Conservation (phyloP, 192 early-diverging fungal species). For the Dissophora ornata region DNA sequence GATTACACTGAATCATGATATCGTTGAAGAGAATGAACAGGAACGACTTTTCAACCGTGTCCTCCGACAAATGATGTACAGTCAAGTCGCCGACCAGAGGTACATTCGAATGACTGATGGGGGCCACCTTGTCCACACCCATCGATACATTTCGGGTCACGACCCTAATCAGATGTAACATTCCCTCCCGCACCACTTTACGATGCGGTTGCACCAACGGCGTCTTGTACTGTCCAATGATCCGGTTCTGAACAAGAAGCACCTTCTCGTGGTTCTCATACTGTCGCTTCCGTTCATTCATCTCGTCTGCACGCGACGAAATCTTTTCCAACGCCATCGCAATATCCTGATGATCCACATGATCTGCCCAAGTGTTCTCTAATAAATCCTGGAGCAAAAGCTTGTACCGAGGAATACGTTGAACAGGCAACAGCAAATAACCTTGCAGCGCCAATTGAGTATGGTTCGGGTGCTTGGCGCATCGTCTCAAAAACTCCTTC, state of each 20-base stretch:
- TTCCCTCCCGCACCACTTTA: slow-evolving; percentile 61
- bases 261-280: slow-evolving; percentile 68
- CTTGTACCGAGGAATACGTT: slow-evolving; percentile 91
- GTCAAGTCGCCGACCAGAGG: slow-evolving; percentile 24
- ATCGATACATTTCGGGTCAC: slow-evolving; percentile 54
- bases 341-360: slow-evolving; percentile 79
- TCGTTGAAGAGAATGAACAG: slow-evolving; percentile 73
- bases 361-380: slow-evolving; percentile 70
- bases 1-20: slow-evolving; percentile 63
- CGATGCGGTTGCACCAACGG: slow-evolving; percentile 64
- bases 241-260: slow-evolving; percentile 60
- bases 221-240: slow-evolving; percentile 51
- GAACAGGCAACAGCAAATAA: slow-evolving; percentile 88
- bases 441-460: slow-evolving; percentile 85
- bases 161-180: slow-evolving; percentile 58
- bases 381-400: slow-evolving; percentile 82
- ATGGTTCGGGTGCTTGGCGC: slow-evolving; percentile 68
- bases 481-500: slow-evolving; percentile 56
- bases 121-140: slow-evolving; percentile 22
- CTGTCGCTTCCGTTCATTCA: slow-evolving; percentile 89
- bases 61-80: slow-evolving; percentile 48
- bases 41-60: slow-evolving; percentile 59
- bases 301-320: slow-evolving; percentile 73
- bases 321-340: slow-evolving; percentile 72
- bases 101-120: background rate